phyloP scores from a whole-genome alignment of 192 early-diverging fungal genomes.

The Glomus cerebriforme region DNA sequence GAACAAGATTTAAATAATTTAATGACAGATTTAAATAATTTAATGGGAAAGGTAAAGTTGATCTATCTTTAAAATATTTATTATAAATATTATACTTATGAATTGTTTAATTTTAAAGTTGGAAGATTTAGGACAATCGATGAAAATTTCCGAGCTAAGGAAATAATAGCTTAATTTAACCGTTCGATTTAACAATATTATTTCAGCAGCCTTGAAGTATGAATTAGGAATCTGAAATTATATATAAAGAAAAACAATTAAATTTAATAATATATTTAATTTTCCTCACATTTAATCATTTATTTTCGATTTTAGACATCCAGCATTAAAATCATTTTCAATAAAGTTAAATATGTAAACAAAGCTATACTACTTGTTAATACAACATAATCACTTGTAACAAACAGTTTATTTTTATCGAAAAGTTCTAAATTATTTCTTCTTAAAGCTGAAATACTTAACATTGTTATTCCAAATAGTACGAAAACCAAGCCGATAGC shows the following conservation, averaged over 20 bases:
- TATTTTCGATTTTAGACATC: neutral
- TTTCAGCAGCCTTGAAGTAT: too few species aligned
- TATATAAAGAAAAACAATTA: too few species aligned
- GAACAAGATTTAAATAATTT: slow-evolving; percentile 33
- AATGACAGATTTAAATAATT: slow-evolving; percentile 31
- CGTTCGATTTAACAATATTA: too few species aligned
- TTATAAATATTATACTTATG: neutral
- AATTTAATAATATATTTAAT: too few species aligned
- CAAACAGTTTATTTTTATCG: slow-evolving; percentile 53
- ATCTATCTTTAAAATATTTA: neutral
- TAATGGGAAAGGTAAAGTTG: slow-evolving; percentile 20
- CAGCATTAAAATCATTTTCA: slow-evolving; percentile 40
- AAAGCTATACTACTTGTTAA: slow-evolving; percentile 49
- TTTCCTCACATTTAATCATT: too few species aligned
- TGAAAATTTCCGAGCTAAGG: slow-evolving; percentile 5
- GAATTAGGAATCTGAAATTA: too few species aligned
- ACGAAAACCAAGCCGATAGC: slow-evolving; percentile 59
- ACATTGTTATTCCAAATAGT: slow-evolving; percentile 50
- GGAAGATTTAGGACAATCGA: slow-evolving; percentile 30
- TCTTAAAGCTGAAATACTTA: slow-evolving; percentile 51
- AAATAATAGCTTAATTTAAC: too few species aligned
- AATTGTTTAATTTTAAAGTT: slow-evolving; percentile 6
- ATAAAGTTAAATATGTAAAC: slow-evolving; percentile 44
- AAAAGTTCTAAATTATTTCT: slow-evolving; percentile 56
- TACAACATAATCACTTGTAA: slow-evolving; percentile 57